Conservation (phyloP, 768 basidiomycete species). For the Phlebiopsis gigantea region DNA sequence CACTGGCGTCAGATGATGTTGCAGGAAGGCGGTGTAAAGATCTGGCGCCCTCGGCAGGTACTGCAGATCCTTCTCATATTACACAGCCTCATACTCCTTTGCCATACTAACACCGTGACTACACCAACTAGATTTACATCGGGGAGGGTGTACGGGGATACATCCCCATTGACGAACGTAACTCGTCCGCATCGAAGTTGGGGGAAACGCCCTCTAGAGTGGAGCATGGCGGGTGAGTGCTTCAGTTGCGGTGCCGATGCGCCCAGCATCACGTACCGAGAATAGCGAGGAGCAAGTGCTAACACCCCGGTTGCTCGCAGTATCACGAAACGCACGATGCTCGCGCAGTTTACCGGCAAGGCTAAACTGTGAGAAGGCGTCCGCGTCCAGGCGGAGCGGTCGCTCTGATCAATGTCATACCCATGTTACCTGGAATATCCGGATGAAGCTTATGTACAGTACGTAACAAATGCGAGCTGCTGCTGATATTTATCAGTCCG, state of each 20-base stretch:
- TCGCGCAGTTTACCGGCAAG: constrained; percentile 47
- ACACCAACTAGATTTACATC: constrained; percentile 69
- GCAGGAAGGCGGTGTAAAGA: constrained; percentile 83
- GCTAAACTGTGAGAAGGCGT: background rate
- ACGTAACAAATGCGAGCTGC: background rate
- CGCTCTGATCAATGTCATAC: background rate
- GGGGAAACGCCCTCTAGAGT: constrained; percentile 59
- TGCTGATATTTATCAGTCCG: background rate
- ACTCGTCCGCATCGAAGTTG: constrained; percentile 41
- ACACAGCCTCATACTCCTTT: background rate
- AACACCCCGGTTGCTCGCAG: constrained; percentile 28
- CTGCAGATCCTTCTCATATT: background rate
- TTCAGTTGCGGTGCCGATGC: background rate
- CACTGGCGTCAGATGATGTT: constrained; percentile 98
- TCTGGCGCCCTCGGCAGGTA: constrained; percentile 87
- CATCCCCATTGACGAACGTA: constrained; percentile 57
- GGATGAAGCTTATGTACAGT: constrained; percentile 1
- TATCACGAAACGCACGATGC: constrained; percentile 61
- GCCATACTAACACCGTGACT: background rate
- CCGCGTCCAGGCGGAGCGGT: background rate
- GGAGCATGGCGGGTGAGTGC: constrained; percentile 70
- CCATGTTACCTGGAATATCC: background rate
- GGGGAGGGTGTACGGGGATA: constrained; percentile 74
- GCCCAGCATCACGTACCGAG: background rate
- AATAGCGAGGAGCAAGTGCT: too few relatives aligned